Evolutionary conservation across 2,329 filamentous ascomycete species (phyloP).

Genomic region (Fusarium veterinarium): DNA sequence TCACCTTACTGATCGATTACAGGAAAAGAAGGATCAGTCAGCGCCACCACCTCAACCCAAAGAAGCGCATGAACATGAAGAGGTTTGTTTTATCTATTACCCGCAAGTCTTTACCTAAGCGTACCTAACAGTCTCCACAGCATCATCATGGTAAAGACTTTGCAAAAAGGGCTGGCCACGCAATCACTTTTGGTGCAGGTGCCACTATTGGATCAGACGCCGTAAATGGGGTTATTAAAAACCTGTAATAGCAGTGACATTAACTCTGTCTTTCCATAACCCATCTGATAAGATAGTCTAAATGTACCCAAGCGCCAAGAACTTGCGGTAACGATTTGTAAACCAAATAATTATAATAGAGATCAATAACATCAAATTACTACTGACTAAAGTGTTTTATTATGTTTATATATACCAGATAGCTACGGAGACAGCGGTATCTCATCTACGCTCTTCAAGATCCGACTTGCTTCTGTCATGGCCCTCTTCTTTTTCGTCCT

Average conservation of each 20-base stretch:
- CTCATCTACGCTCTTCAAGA: slow-evolving; percentile 20
- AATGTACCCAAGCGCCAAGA: accelerated
- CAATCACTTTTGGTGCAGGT: not conserved
- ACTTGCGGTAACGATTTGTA: accelerated
- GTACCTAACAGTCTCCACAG: accelerated
- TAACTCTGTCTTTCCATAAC: accelerated
- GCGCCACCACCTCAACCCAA: not conserved
- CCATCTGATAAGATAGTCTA: accelerated
- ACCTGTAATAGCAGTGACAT: accelerated
- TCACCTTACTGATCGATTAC: accelerated
- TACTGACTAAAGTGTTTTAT: accelerated
- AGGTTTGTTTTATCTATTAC: not conserved
- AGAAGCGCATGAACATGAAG: not conserved
- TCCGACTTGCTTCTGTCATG: slow-evolving; percentile 13
- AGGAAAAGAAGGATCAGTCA: not conserved
- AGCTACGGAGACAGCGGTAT: not conserved
- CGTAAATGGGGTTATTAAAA: not conserved
- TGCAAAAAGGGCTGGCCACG: not conserved
- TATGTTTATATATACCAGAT: accelerated
- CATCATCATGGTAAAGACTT: not conserved
- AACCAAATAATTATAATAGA: accelerated
- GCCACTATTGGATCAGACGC: not conserved
- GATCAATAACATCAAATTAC: not conserved
- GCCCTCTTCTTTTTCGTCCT: not conserved
- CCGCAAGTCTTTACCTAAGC: accelerated